Evolutionary conservation across 2,329 filamentous ascomycete genomes (phyloP), one percentile per base, ranked within the genome.

Genomic region (Macrophomina phaseolina): DNA sequence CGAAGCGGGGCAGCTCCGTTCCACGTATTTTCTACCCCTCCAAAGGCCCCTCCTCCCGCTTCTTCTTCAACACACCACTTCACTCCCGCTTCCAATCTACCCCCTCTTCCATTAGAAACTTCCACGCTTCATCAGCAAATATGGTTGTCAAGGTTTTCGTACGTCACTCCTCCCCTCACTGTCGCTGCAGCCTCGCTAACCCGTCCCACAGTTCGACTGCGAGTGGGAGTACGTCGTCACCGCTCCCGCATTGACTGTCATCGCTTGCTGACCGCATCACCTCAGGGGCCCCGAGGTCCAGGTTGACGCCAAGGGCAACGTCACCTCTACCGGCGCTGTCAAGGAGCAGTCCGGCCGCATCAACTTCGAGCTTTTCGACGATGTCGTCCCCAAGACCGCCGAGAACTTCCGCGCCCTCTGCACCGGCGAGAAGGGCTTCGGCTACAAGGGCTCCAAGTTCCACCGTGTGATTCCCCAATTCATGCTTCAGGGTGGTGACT

Each of bases 401-500:
- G 85, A 87, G 81, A 95, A 95, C 89, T 96, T 96, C 89, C 87
- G 87, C 73, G 88, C 89, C 79, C 91, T 95, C 77, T 93, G 91
- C 90, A 93, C 89, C 70, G 86, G 86, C 73, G 87, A 91, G 85
- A 88, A 92, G 83, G 92, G 91, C 77, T 90, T 91, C 81, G 92
- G 92, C 74, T 97, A 96, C 87, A 81, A 87, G 80, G 89, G 88
- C 78, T 95, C 92, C 74, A 86, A 87, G 73, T 97, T 97, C 90
- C 93, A 97, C 88, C 92, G 93, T 75, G 90, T 97, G 82, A 97
- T 97, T 82, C 91, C 91, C 74, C 81, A 92, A 67, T 97, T 97
- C 87, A 97, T 97, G 93, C 90, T 97, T 75, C 93, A 97, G 87
- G 93, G 93, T 80, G 93, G 93, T 87, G 93, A 97, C 87, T 96